phyloP scores from a whole-genome alignment of 225 moss, liverwort and hornwort species.

The Antitrichia curtipendula region DNA sequence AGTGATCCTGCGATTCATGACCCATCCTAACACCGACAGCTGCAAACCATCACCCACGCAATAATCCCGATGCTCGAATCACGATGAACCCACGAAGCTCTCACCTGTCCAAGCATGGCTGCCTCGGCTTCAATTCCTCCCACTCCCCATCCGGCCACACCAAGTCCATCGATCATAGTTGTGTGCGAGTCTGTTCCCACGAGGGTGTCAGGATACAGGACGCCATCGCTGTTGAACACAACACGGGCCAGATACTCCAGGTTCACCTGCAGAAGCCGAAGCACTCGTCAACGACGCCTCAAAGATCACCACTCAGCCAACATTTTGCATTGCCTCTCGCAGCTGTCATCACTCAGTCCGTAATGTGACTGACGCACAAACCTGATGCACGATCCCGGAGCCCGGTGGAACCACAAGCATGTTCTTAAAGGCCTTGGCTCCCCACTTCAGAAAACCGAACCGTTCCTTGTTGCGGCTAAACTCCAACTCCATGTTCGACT shows the following conservation, averaged over 20 bases:
- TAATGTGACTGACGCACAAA: neutral
- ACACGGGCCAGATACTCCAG: slow-evolving; percentile 90
- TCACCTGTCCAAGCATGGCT: slow-evolving; percentile 94
- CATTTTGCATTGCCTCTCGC: neutral
- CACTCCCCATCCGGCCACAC: slow-evolving; percentile 99
- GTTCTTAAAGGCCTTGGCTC: slow-evolving; percentile 86
- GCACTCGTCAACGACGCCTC: neutral
- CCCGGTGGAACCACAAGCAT: slow-evolving; percentile 99
- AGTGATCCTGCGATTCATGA: neutral
- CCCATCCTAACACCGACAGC: neutral
- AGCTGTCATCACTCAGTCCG: neutral
- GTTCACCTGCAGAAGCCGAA: slow-evolving; percentile 56
- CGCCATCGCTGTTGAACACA: slow-evolving; percentile 67
- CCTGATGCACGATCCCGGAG: slow-evolving; percentile 96
- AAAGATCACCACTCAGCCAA: neutral
- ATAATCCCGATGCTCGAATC: neutral
- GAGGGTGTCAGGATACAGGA: slow-evolving; percentile 81
- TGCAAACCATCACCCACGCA: neutral
- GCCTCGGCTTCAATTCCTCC: slow-evolving; percentile 99
- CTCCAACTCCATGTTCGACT: slow-evolving; percentile 78
- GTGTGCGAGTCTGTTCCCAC: slow-evolving; percentile 98
- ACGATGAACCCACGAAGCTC: neutral
- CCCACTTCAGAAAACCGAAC: slow-evolving; percentile 94
- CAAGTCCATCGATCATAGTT: slow-evolving; percentile 95
- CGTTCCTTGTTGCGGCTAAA: slow-evolving; percentile 86